Evolutionary conservation across 2,329 filamentous ascomycete genomes (phyloP).

Genomic region (Cladorrhinum sp.): DNA sequence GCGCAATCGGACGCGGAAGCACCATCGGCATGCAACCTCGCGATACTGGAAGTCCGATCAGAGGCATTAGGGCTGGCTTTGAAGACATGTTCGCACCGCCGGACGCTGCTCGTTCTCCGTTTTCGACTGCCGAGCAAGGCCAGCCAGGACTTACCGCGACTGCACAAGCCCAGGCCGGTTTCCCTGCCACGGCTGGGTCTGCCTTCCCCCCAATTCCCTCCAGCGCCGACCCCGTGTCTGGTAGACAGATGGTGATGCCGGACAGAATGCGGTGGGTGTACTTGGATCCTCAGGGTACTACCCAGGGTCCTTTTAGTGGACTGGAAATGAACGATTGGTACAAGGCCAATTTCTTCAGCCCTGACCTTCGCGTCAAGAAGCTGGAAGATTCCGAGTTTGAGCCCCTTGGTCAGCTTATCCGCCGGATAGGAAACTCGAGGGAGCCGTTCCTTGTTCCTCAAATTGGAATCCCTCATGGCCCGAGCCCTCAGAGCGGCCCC

Average conservation of each 20-base stretch:
- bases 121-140: constrained; percentile 38
- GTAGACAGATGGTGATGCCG: constrained; percentile 95
- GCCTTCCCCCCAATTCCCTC: constrained; percentile 37
- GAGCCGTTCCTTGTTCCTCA: constrained; percentile 97
- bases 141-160: constrained; percentile 35
- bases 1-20: constrained; percentile 60
- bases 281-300: constrained; percentile 85
- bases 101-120: constrained; percentile 36
- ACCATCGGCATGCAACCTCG: constrained; percentile 53
- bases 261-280: constrained; percentile 99
- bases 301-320: constrained; percentile 92
- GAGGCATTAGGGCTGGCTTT: constrained; percentile 52
- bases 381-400: constrained; percentile 92
- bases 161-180: constrained; percentile 32
- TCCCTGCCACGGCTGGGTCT: constrained; percentile 29
- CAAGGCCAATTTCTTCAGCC: constrained; percentile 95
- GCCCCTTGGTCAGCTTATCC: constrained; percentile 87
- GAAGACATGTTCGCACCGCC: constrained; percentile 51
- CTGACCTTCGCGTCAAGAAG: constrained; percentile 92
- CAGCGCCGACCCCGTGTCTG: constrained; percentile 52
- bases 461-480: constrained; percentile 89
- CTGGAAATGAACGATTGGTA: constrained; percentile 99
- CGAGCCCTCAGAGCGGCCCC: constrained; percentile 52
- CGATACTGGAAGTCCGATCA: constrained; percentile 59
- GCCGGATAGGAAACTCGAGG: constrained; percentile 92